A percentile compares a stretch with the other conserved stretches of the same genome.
phyloP scores from a whole-genome alignment of 2,329 filamentous ascomycete genomes.

The Fusarium sulawesiense region DNA sequence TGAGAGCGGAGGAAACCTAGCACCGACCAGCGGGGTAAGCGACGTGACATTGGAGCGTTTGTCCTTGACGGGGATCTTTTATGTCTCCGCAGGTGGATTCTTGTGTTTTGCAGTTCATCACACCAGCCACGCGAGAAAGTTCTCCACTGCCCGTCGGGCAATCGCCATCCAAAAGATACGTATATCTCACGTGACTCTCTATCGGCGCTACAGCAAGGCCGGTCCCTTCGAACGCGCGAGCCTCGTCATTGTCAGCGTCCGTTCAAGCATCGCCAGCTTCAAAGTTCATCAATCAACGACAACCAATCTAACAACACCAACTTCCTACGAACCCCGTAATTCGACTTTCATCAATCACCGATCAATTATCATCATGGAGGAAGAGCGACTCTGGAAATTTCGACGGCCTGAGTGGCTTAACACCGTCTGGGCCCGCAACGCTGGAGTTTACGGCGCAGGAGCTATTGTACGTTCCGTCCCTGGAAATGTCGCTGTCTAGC shows the following conservation, averaged over 20 bases:
- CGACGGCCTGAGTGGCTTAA: slow-evolving; percentile 74
- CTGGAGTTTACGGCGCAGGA: slow-evolving; percentile 71
- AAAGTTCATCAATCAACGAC: slow-evolving; percentile 20
- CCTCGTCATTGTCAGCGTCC: slow-evolving; percentile 47
- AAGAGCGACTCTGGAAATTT: slow-evolving; percentile 76
- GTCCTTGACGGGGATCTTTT: slow-evolving; percentile 31
- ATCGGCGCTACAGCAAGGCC: slow-evolving; percentile 32
- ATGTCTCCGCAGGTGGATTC: slow-evolving; percentile 35
- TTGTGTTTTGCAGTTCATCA: slow-evolving; percentile 35
- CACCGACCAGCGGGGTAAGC: slow-evolving; percentile 40
- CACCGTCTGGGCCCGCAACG: slow-evolving; percentile 71
- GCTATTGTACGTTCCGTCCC: slow-evolving; percentile 65
- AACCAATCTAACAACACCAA: slow-evolving; percentile 1
- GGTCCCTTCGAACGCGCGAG: slow-evolving; percentile 27
- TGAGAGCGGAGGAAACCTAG: slow-evolving; percentile 27
- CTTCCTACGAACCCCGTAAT: not conserved
- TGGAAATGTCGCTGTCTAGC: not conserved
- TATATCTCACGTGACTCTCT: slow-evolving; percentile 27
- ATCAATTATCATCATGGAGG: slow-evolving; percentile 62
- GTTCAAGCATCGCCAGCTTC: slow-evolving; percentile 30
- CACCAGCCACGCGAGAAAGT: slow-evolving; percentile 26
- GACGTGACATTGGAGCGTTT: slow-evolving; percentile 26
- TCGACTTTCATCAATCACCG: not conserved
- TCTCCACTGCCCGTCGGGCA: not conserved
- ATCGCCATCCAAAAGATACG: not conserved